Conservation (phyloP, 2,329 filamentous ascomycete species). For the Fusarium continuum region DNA sequence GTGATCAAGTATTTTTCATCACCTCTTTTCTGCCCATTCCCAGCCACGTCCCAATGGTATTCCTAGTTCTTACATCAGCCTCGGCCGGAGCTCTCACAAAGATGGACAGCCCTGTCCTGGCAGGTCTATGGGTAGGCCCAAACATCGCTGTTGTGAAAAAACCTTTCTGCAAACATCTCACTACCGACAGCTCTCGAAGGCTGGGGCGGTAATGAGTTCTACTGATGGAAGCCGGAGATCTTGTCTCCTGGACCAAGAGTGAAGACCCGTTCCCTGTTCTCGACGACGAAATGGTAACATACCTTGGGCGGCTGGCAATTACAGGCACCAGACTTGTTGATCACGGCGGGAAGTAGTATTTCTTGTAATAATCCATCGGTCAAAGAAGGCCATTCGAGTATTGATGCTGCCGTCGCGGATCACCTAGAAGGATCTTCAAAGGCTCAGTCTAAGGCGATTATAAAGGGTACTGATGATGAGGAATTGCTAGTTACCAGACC, state of each 20-base stretch:
- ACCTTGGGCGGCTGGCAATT: conserved; percentile 72
- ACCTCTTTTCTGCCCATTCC: conserved; percentile 9
- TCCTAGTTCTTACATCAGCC: background rate
- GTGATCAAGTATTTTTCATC: background rate
- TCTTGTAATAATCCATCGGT: conserved; percentile 63
- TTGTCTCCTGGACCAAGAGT: conserved; percentile 54
- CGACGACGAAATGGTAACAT: conserved; percentile 61
- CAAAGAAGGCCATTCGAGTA: conserved; percentile 62
- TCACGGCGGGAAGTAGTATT: conserved; percentile 69
- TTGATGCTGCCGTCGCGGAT: conserved; percentile 67
- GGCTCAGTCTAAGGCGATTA: conserved; percentile 62
- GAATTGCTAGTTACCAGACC: conserved; percentile 51
- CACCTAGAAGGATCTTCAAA: conserved; percentile 68
- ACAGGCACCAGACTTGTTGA: conserved; percentile 71
- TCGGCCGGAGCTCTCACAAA: conserved; percentile 9
- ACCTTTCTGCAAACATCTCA: conserved; percentile 59
- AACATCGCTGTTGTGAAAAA: conserved; percentile 56
- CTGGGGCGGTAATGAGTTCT: conserved; percentile 59
- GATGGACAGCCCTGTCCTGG: conserved; percentile 48
- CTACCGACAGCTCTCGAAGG: conserved; percentile 55
- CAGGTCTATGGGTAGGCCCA: conserved; percentile 56
- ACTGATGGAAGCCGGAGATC: conserved; percentile 57
- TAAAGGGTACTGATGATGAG: conserved; percentile 56
- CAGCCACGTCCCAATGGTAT: background rate
- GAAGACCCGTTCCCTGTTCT: conserved; percentile 55